Conservation (phyloP, 164 flowering plant species). For the Vitis labrusca region DNA sequence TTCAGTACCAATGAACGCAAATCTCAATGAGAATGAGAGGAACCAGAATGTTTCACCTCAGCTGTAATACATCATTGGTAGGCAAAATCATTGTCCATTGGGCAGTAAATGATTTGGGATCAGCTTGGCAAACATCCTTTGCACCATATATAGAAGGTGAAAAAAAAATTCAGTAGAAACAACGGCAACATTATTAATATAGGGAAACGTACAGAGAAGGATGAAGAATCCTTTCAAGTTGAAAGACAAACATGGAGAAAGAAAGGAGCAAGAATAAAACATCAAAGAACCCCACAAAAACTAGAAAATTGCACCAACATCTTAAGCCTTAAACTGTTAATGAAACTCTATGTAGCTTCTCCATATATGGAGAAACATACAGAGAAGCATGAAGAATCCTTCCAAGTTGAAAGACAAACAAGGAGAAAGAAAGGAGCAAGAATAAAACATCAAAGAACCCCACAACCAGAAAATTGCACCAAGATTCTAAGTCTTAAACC, state of each 20-base stretch:
- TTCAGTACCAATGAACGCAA: not conserved
- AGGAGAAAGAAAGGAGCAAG: too few species aligned
- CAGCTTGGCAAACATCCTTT: slow-evolving; percentile 91
- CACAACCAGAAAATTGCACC: not conserved
- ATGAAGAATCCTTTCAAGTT: too few species aligned
- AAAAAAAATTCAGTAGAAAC: not conserved
- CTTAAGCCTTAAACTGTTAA: not conserved
- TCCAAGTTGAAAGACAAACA: too few species aligned
- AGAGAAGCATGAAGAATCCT: too few species aligned
- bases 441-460: too few species aligned
- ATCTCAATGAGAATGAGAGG: slow-evolving; percentile 3
- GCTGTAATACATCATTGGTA: slow-evolving; percentile 71
- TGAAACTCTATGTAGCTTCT: not conserved
- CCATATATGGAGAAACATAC: not conserved
- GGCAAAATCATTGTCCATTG: slow-evolving; percentile 93
- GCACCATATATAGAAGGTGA: slow-evolving; percentile 15
- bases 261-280: too few species aligned
- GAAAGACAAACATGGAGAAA: too few species aligned
- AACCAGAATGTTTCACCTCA: slow-evolving; percentile 46
- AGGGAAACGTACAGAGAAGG: not conserved
- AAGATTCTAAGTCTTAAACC: not conserved
- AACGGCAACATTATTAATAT: not conserved
- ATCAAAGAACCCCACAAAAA: too few species aligned
- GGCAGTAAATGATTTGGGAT: slow-evolving; percentile 64
- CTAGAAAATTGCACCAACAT: not conserved